Conservation (phyloP, 2,329 filamentous ascomycete genomes). For the Tothia fuscella region DNA sequence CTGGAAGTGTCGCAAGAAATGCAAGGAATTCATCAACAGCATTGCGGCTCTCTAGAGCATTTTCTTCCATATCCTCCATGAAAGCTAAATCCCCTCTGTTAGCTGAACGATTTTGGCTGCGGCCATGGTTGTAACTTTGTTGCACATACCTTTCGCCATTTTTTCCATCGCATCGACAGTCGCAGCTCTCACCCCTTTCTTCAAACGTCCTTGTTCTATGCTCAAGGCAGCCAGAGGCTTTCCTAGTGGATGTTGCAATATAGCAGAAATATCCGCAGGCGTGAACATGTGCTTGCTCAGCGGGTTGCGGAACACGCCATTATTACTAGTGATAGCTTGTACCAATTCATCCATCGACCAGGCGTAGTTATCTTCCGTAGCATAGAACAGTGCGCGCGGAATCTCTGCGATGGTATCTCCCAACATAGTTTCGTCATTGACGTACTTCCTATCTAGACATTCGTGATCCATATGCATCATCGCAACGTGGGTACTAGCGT, state of each 20-base stretch:
- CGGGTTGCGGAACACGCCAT: conserved; percentile 23
- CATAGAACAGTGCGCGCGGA: conserved; percentile 11
- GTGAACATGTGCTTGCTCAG: conserved; percentile 20
- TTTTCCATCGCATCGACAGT: conserved; percentile 17
- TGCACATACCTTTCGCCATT: conserved; percentile 10
- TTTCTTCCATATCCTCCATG: conserved; percentile 16
- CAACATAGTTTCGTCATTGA: conserved; percentile 13
- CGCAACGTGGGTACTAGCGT: neutral
- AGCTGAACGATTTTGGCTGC: too few species aligned
- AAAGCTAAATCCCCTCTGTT: too few species aligned
- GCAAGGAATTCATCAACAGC: conserved; percentile 20
- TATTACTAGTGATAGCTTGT: conserved; percentile 13
- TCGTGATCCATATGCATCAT: conserved; percentile 12
- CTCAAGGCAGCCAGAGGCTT: conserved; percentile 14
- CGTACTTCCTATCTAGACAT: conserved; percentile 9
- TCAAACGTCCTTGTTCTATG: conserved; percentile 17
- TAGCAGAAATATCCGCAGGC: conserved; percentile 17
- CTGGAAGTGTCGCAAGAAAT: conserved; percentile 18
- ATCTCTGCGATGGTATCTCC: conserved; percentile 11
- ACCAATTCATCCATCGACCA: conserved; percentile 15
- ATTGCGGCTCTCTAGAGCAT: conserved; percentile 14
- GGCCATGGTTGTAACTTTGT: too few species aligned
- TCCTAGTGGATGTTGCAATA: conserved; percentile 20
- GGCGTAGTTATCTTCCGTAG: conserved; percentile 13
- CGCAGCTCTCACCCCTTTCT: conserved; percentile 16